A percentile compares a stretch with the other conserved stretches of the same genome.
Evolutionary conservation across 2,329 filamentous ascomycete genomes (phyloP).

Genomic region (Diaporthe helianthi): DNA sequence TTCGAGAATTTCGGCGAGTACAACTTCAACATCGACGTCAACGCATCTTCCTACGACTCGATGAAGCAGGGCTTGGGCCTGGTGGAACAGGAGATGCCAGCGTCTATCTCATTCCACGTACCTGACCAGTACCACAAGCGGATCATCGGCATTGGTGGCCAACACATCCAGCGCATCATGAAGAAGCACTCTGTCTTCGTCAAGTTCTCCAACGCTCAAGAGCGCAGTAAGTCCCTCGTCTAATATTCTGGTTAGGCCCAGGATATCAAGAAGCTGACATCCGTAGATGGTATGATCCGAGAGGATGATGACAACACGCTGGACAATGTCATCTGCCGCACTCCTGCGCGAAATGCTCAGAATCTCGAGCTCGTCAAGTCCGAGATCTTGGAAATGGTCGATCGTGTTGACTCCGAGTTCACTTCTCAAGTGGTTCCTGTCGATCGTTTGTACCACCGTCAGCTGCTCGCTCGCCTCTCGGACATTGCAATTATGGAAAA

Average conservation of each 20-base stretch:
- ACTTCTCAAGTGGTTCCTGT: conserved; percentile 93
- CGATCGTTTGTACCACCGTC: conserved; percentile 93
- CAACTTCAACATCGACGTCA: conserved; percentile 99
- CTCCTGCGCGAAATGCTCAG: conserved; percentile 94
- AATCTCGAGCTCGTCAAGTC: conserved; percentile 97
- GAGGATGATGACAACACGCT: conserved; percentile 99
- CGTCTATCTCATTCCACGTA: conserved; percentile 98
- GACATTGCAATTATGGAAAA: conserved; percentile 96
- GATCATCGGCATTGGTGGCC: conserved; percentile 97
- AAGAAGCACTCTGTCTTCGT: conserved; percentile 99
- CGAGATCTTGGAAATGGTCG: conserved; percentile 99
- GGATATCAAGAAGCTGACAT: conserved; percentile 39
- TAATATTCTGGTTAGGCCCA: neutral
- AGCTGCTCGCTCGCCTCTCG: conserved; percentile 84
- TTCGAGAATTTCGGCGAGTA: conserved; percentile 99
- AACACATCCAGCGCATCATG: conserved; percentile 99
- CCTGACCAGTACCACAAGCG: conserved; percentile 99
- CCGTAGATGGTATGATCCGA: conserved; percentile 75
- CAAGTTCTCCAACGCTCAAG: conserved; percentile 99
- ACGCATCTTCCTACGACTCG: conserved; percentile 88
- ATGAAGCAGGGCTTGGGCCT: conserved; percentile 91
- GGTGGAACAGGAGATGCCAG: conserved; percentile 98
- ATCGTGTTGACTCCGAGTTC: conserved; percentile 97
- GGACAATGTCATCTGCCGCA: conserved; percentile 98
- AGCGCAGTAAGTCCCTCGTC: conserved; percentile 66